A percentile compares a stretch with the other conserved stretches of the same genome.
Conservation (phyloP, 1,284 basidiomycete genomes). For the Phellopilus nigrolimitatus region DNA sequence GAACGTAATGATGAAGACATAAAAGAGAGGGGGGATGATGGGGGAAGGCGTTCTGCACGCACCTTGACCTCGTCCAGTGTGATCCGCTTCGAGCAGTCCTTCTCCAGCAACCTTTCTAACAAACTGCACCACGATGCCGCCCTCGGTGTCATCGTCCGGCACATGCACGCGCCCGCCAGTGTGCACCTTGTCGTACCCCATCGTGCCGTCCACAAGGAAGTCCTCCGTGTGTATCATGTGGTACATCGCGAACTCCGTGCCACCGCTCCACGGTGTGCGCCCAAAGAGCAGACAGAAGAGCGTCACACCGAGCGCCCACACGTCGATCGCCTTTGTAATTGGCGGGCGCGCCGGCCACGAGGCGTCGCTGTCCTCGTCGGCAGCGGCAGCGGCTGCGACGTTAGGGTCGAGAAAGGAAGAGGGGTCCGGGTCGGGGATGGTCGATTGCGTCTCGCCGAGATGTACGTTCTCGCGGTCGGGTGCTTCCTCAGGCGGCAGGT, state of each 20-base stretch:
- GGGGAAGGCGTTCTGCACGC: constrained; percentile 26
- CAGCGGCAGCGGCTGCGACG: constrained; percentile 28
- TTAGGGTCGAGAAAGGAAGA: constrained; percentile 28
- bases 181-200: constrained; percentile 69
- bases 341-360: constrained; percentile 47
- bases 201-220: constrained; percentile 65
- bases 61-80: constrained; percentile 87
- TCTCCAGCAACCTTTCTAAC: constrained; percentile 75
- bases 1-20: constrained; percentile 7
- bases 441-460: constrained; percentile 20
- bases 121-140: constrained; percentile 65
- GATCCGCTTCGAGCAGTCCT: constrained; percentile 77
- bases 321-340: constrained; percentile 94
- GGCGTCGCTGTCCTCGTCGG: constrained; percentile 29
- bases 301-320: constrained; percentile 99
- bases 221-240: constrained; percentile 78
- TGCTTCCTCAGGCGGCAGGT: constrained; percentile 12
- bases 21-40: constrained; percentile 1
- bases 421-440: constrained; percentile 23
- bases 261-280: constrained; percentile 62
- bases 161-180: constrained; percentile 31
- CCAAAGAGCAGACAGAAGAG: constrained; percentile 95
- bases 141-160: constrained; percentile 40
- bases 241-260: constrained; percentile 80
- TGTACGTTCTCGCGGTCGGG: no score